These are phyloP conservation scores for Keithomyces neogunnii DNA, from an alignment of 2,329 filamentous ascomycete species.

Conservation along the genomic window DNA sequence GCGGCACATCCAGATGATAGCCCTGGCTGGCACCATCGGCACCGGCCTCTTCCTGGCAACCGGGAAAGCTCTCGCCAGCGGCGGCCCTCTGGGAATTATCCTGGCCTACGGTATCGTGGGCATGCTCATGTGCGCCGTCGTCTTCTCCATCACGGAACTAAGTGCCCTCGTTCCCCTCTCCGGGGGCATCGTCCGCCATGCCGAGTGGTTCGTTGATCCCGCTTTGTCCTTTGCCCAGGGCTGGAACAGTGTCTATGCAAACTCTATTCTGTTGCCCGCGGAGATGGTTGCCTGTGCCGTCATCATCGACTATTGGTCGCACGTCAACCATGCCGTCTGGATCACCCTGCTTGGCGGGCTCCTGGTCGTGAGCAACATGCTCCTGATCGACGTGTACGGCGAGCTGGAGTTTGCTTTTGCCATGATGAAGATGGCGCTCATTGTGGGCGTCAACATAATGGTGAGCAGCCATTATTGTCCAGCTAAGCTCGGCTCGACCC, in stretches of 20 bases:
- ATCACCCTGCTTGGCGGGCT: constrained; percentile 46
- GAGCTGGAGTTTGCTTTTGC: constrained; percentile 52
- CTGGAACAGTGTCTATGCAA: constrained; percentile 43
- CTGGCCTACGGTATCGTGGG: constrained; percentile 48
- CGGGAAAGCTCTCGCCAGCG: constrained; percentile 48
- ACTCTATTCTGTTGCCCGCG: constrained; percentile 42
- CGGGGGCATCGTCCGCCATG: constrained; percentile 55
- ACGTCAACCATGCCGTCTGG: constrained; percentile 45
- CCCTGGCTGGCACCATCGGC: constrained; percentile 39
- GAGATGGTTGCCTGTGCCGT: constrained; percentile 45
- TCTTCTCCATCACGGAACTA: constrained; percentile 52
- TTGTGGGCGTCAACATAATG: constrained; percentile 56
- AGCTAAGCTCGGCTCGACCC: neutral
- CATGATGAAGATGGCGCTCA: constrained; percentile 49
- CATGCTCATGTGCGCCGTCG: constrained; percentile 36
- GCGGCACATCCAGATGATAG: constrained; percentile 42
- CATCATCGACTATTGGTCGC: constrained; percentile 35
- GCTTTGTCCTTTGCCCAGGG: constrained; percentile 42
- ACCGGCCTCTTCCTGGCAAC: constrained; percentile 65
- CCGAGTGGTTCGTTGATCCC: constrained; percentile 52
- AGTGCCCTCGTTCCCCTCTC: constrained; percentile 52
- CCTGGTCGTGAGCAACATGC: constrained; percentile 43
- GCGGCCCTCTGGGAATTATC: constrained; percentile 43
- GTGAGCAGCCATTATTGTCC: constrained; percentile 18
- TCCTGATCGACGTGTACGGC: constrained; percentile 49